A percentile compares a stretch with the other conserved stretches of the same genome.
phyloP scores from a whole-genome alignment of 148 eudicot genomes.

The Drosera capensis region DNA sequence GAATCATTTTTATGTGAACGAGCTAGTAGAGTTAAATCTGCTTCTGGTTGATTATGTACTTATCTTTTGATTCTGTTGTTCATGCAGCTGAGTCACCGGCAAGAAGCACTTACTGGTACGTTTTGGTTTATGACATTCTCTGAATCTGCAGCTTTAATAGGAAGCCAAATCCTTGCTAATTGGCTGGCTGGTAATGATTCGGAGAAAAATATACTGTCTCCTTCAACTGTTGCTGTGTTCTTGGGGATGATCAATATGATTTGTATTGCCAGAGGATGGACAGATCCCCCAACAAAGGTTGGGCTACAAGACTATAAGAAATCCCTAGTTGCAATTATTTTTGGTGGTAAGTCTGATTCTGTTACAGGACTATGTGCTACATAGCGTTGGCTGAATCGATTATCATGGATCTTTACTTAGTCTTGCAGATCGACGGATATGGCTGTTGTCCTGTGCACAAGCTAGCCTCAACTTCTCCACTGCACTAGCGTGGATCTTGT shows the following conservation, averaged over 20 bases:
- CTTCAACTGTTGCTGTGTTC: constrained; percentile 29
- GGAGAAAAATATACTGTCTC: constrained; percentile 24
- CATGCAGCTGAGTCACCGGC: constrained; percentile 72
- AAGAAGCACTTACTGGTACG: constrained; percentile 68
- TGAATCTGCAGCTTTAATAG: constrained; percentile 52
- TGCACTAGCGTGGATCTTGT: constrained; percentile 71
- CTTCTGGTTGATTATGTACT: constrained; percentile 2
- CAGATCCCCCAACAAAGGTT: constrained; percentile 34
- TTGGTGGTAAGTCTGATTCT: constrained; percentile 29
- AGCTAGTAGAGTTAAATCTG: background rate
- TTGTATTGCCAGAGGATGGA: constrained; percentile 25
- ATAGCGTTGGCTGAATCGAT: too few species aligned
- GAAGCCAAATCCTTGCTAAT: constrained; percentile 68
- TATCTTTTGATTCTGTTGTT: constrained; percentile 1
- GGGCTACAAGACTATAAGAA: constrained; percentile 34
- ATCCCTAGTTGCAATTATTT: constrained; percentile 29
- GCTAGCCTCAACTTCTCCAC: constrained; percentile 63
- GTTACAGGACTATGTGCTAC: background rate
- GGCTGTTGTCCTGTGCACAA: constrained; percentile 68
- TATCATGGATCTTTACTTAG: background rate
- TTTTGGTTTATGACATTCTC: constrained; percentile 80
- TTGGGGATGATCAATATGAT: constrained; percentile 42
- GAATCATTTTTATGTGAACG: too few species aligned
- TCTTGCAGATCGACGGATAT: constrained; percentile 56
- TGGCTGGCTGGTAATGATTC: constrained; percentile 34